Evolutionary conservation across 2,329 filamentous ascomycete genomes (phyloP).

Genomic region (Lecanicillium sp.): DNA sequence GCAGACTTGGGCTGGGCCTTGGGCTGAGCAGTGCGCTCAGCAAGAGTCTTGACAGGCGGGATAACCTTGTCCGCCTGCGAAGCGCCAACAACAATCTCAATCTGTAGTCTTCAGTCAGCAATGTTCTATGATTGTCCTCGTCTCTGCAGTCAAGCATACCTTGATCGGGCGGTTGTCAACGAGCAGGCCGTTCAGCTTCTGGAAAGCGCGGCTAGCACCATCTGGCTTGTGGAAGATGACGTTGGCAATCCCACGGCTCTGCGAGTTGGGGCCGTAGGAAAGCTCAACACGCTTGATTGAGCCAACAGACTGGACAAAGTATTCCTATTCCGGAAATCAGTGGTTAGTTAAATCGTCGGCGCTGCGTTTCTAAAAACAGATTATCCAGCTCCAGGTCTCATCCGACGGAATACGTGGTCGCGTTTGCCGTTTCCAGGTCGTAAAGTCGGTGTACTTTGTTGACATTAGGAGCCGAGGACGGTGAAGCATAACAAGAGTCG

Average conservation of each 20-base stretch:
- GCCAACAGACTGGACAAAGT: conserved; percentile 82
- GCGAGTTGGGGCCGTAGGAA: conserved; percentile 86
- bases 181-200: conserved; percentile 77
- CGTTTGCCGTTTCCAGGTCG: conserved; percentile 5
- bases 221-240: conserved; percentile 78
- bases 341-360: conserved; percentile 55
- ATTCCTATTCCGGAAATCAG: conserved; percentile 71
- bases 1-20: conserved; percentile 78
- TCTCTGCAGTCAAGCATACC: conserved; percentile 42
- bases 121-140: neutral
- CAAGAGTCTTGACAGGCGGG: conserved; percentile 61
- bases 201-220: conserved; percentile 76
- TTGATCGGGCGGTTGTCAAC: conserved; percentile 90
- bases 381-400: conserved; percentile 21
- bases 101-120: conserved; percentile 38
- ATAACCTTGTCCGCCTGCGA: conserved; percentile 60
- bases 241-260: conserved; percentile 86
- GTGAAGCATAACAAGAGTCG: neutral
- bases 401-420: conserved; percentile 21
- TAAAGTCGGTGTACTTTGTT: conserved; percentile 4
- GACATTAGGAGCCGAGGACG: neutral
- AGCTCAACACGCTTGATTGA: conserved; percentile 86
- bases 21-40: conserved; percentile 71
- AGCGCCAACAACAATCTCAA: conserved; percentile 84
- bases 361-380: conserved; percentile 18